Percentiles rank a stretch among this genome's conserved stretches.
Conservation (phyloP, 768 basidiomycete species). For the Boletus rufocinnamomeus region DNA sequence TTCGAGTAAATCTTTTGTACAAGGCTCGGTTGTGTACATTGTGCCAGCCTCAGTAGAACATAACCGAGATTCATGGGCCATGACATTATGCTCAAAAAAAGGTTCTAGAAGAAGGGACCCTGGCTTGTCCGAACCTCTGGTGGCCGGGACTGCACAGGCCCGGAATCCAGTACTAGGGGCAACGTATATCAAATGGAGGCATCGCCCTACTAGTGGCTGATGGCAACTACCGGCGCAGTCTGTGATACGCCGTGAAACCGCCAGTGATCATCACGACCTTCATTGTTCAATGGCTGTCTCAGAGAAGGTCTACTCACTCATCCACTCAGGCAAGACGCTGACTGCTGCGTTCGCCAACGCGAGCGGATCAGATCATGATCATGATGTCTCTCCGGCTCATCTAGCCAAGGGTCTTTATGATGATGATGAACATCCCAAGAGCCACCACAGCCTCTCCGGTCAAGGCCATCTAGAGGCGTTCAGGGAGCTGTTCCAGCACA, state of each 20-base stretch:
- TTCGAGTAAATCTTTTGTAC: background rate
- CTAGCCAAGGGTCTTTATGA: conserved; percentile 44
- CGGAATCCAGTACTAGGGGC: background rate
- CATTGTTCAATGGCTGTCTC: conserved; percentile 33
- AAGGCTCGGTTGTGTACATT: background rate
- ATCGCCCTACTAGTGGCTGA: background rate
- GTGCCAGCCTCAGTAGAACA: background rate
- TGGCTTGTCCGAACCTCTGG: background rate
- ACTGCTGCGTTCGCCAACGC: conserved; percentile 44
- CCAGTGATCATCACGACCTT: conserved; percentile 2
- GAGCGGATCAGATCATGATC: conserved; percentile 28
- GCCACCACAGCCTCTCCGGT: conserved; percentile 26
- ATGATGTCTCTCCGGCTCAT: conserved; percentile 31
- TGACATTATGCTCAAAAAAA: background rate
- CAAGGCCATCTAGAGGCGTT: conserved; percentile 20
- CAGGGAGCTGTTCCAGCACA: conserved; percentile 21
- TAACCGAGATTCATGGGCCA: background rate
- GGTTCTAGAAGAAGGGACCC: background rate
- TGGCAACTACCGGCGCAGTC: conserved; percentile 2
- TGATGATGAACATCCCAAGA: conserved; percentile 31
- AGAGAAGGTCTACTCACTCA: conserved; percentile 35
- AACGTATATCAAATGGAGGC: background rate
- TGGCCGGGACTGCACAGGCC: background rate
- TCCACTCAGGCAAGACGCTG: conserved; percentile 39
- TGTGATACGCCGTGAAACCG: background rate